phyloP scores from a whole-genome alignment of 2,329 filamentous ascomycete genomes.

The Cadophora malorum region DNA sequence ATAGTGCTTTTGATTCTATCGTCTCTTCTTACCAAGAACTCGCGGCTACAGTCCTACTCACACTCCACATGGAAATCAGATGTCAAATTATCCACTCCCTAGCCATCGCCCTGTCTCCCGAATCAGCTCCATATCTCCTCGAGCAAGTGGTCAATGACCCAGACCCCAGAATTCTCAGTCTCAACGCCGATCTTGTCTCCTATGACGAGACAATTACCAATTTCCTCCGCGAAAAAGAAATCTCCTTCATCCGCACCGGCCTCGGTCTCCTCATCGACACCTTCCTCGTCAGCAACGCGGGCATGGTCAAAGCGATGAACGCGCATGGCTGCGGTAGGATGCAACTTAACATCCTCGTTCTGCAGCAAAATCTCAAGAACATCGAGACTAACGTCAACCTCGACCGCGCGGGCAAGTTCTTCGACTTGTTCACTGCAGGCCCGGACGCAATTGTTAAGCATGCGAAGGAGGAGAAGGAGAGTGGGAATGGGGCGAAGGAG shows the following conservation, averaged over 20 bases:
- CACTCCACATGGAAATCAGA: slow-evolving; percentile 86
- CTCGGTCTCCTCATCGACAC: slow-evolving; percentile 80
- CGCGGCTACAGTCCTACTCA: slow-evolving; percentile 78
- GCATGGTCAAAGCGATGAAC: slow-evolving; percentile 83
- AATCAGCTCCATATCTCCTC: slow-evolving; percentile 65
- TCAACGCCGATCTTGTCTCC: slow-evolving; percentile 83
- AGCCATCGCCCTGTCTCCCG: slow-evolving; percentile 64
- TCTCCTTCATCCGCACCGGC: slow-evolving; percentile 76
- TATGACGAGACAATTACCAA: slow-evolving; percentile 83
- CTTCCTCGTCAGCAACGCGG: slow-evolving; percentile 76
- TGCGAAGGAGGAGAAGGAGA: slow-evolving; percentile 55
- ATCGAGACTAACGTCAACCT: slow-evolving; percentile 76
- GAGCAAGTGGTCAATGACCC: slow-evolving; percentile 79
- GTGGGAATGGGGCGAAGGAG: slow-evolving; percentile 46
- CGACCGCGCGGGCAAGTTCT: slow-evolving; percentile 69
- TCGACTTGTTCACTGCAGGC: slow-evolving; percentile 69
- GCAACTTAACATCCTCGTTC: slow-evolving; percentile 90
- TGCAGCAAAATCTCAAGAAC: slow-evolving; percentile 97
- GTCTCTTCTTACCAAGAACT: slow-evolving; percentile 83
- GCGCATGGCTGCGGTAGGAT: slow-evolving; percentile 81
- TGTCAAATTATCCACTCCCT: slow-evolving; percentile 86
- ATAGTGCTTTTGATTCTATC: slow-evolving; percentile 83
- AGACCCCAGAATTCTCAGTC: slow-evolving; percentile 78
- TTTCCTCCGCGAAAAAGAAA: slow-evolving; percentile 75
- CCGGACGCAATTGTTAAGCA: slow-evolving; percentile 68